A percentile compares a stretch with the other conserved stretches of the same genome.
phyloP scores from a whole-genome alignment of 2,329 filamentous ascomycete genomes.

The Fusarium buxicola region DNA sequence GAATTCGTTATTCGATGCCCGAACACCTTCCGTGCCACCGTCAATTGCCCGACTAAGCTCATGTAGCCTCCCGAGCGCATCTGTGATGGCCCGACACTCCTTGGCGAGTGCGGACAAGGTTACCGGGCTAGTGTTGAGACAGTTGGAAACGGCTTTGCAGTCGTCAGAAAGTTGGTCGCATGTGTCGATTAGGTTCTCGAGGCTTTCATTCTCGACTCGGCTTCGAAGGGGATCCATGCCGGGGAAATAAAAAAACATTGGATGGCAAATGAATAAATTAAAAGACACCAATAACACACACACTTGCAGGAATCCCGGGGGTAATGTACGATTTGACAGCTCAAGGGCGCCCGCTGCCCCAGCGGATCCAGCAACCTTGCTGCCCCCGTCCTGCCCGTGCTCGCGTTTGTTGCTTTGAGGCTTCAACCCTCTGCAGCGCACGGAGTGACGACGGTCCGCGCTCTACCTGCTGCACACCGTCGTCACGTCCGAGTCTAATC shows the following conservation, averaged over 20 bases:
- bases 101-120: constrained; percentile 42
- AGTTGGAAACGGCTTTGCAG: constrained; percentile 43
- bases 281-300: constrained; percentile 20
- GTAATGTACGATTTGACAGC: constrained; percentile 37
- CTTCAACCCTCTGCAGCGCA: constrained; percentile 25
- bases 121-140: constrained; percentile 45
- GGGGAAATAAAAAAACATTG: constrained; percentile 16
- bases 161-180: constrained; percentile 45
- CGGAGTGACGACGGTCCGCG: constrained; percentile 22
- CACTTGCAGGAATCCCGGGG: constrained; percentile 23
- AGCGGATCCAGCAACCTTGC: constrained; percentile 37
- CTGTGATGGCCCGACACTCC: constrained; percentile 43
- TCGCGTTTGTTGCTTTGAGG: constrained; percentile 34
- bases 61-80: constrained; percentile 43
- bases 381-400: constrained; percentile 21
- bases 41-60: constrained; percentile 41
- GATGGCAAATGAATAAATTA: constrained; percentile 17
- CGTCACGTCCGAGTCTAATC: constrained; percentile 29
- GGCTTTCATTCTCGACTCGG: constrained; percentile 41
- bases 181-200: constrained; percentile 43
- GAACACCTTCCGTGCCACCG: constrained; percentile 31
- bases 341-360: constrained; percentile 23
- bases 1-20: constrained; percentile 44
- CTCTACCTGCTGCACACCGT: constrained; percentile 35
- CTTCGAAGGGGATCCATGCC: constrained; percentile 42